Base-by-base conservation (phyloP, 768 basidiomycete species). In the Tulasnella sp. region DNA sequence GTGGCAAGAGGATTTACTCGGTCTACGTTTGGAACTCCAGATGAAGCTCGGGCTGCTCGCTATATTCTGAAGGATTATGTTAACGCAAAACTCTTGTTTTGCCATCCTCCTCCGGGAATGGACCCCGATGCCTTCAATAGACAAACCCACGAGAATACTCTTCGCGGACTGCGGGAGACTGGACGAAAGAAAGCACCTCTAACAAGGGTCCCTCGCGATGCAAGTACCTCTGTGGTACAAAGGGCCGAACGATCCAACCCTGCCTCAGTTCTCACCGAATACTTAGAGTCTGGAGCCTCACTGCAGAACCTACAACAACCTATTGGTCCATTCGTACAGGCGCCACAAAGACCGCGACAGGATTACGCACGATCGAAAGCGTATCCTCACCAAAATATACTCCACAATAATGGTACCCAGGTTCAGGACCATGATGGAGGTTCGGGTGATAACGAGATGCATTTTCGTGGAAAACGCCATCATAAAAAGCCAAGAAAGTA, bases 41-140 rank as follows among this genome's bases (percentile, higher is more conserved):
- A 99, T 62, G 91, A 96, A 62, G 89, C 95, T 27, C 81, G 90
- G 45, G 78, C 95, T 0, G 88, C 93, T 13, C 79, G 95, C 53
- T 83, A 83, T 61, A 72, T 99, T 50, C 73, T 99, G 43, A 99
- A 99, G 65, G 95, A 99, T 67, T 99, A 92, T 61, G 91, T 98
- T 54, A 91, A 84, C 58, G 95, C 86, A 22, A 90, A 88, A 59
- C 72, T 99, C 0, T 72, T 98, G 7, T 96, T 76, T 64, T 90
- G 87, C 57, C 84, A 93, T 57, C 78, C 88, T 13, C 86, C 93
- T n/a, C 70, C 70, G 6, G 77, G 68, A 9, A 65, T 76, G 3
- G 61, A 74, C 1, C 74, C 80, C 27, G 71, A 75, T 42, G 69
- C 69, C 1, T 98, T 92, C 70, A 98, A 98, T 66, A 62, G 71